A percentile compares a stretch with the other conserved stretches of the same genome.
Conservation (phyloP, 2,329 filamentous ascomycete genomes). For the Alternaria gaisen region DNA sequence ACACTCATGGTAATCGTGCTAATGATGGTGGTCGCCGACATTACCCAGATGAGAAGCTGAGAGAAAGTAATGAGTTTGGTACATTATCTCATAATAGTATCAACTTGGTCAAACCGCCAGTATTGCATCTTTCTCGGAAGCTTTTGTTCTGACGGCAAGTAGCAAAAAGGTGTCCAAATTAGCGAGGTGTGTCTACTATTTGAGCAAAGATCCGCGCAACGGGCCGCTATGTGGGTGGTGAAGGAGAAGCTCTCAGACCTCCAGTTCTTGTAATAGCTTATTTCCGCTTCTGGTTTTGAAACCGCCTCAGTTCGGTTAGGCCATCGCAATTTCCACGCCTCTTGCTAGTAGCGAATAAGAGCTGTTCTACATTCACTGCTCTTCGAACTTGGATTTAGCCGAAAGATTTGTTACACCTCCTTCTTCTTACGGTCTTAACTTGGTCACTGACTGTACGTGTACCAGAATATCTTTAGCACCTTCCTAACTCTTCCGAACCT, state of each 20-base stretch:
- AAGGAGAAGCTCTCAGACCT: neutral
- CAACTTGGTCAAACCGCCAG: neutral
- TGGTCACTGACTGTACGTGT: neutral
- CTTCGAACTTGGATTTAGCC: neutral
- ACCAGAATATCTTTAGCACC: neutral
- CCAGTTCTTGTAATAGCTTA: neutral
- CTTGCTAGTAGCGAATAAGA: neutral
- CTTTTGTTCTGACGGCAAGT: neutral
- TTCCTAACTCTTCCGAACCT: neutral
- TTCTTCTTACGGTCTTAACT: constrained; percentile 2
- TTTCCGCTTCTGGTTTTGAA: neutral
- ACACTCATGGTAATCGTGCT: neutral
- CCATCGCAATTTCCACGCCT: neutral
- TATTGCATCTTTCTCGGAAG: neutral
- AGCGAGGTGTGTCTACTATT: neutral
- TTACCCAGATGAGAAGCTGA: neutral
- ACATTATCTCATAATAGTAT: neutral
- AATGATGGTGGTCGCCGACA: neutral
- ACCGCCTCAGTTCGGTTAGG: neutral
- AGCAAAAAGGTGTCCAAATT: neutral
- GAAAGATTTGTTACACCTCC: constrained; percentile 7
- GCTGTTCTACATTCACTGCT: neutral
- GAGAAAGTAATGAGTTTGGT: neutral
- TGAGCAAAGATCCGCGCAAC: neutral
- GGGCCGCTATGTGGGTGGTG: neutral